Conservation (phyloP, 2,329 filamentous ascomycete species). For the Penicillium occitanis region DNA sequence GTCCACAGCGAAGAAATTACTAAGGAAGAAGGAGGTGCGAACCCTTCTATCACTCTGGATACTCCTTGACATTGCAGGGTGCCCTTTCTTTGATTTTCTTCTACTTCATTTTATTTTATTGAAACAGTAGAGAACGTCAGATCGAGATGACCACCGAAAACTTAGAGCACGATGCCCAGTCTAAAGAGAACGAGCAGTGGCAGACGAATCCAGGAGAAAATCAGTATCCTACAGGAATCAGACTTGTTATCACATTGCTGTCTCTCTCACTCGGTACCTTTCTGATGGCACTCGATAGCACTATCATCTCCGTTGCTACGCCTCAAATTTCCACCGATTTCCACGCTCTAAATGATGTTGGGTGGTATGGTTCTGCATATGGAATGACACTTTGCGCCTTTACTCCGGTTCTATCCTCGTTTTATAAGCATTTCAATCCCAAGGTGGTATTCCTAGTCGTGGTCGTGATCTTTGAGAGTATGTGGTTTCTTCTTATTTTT, state of each 20-base stretch:
- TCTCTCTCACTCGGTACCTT: constrained; percentile 1
- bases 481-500: no score
- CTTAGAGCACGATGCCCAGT: not conserved
- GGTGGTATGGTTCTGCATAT: constrained; percentile 1
- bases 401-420: not conserved
- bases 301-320: not conserved
- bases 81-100: no score
- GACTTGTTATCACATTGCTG: not conserved
- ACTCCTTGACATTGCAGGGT: no score
- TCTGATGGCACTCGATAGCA: not conserved
- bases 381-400: not conserved
- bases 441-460: not conserved
- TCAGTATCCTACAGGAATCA: not conserved
- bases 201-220: not conserved
- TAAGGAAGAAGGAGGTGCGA: not conserved
- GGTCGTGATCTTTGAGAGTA: constrained; percentile 1
- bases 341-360: not conserved
- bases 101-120: not conserved
- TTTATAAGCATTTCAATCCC: not conserved
- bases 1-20: not conserved
- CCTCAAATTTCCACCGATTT: not conserved
- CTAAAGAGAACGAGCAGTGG: not conserved
- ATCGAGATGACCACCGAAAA: not conserved
- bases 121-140: not conserved
- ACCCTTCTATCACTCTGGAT: no score